Percentiles rank a stretch among this genome's conserved stretches.
These are phyloP conservation scores for Arachis stenosperma DNA, from an alignment of 306 rosid genomes.

Conservation along the genomic window DNA sequence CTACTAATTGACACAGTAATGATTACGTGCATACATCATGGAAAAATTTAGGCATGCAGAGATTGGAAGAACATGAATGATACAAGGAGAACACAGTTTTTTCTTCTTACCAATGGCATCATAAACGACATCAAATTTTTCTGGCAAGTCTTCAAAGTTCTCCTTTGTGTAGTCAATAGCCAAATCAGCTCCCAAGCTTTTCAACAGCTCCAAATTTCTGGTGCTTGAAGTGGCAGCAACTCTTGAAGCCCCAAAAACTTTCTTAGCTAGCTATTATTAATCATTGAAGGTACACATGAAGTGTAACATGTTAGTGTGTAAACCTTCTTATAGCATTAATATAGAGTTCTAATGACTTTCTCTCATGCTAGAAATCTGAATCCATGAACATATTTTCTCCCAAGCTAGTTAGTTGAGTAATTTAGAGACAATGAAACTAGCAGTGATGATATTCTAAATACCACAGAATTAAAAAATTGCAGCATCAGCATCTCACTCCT, in stretches of 20 bases:
- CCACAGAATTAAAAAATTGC: not conserved
- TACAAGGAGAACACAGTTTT: conserved; percentile 30
- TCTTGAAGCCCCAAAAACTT: conserved; percentile 91
- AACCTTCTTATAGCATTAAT: conserved; percentile 4
- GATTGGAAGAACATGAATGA: not conserved
- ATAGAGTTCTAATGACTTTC: not conserved
- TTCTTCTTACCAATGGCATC: conserved; percentile 70
- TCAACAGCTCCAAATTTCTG: conserved; percentile 71
- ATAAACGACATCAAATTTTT: conserved; percentile 85
- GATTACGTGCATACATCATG: not conserved
- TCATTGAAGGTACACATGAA: conserved; percentile 6
- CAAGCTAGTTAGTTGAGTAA: not conserved
- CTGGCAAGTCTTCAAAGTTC: conserved; percentile 80
- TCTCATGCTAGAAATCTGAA: conserved; percentile 12
- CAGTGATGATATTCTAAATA: not conserved
- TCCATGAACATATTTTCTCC: conserved; percentile 12
- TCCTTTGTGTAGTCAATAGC: conserved; percentile 90
- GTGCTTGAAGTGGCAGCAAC: conserved; percentile 92
- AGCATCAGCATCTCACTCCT: too few relatives aligned
- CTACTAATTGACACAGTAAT: not conserved
- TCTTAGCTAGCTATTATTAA: conserved; percentile 79
- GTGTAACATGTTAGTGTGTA: not conserved
- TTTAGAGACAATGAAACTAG: not conserved
- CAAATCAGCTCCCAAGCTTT: conserved; percentile 88
- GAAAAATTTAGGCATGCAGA: conserved; percentile 17